phyloP scores from a whole-genome alignment of 2,329 filamentous ascomycete species.

The Scedosporium boydii region DNA sequence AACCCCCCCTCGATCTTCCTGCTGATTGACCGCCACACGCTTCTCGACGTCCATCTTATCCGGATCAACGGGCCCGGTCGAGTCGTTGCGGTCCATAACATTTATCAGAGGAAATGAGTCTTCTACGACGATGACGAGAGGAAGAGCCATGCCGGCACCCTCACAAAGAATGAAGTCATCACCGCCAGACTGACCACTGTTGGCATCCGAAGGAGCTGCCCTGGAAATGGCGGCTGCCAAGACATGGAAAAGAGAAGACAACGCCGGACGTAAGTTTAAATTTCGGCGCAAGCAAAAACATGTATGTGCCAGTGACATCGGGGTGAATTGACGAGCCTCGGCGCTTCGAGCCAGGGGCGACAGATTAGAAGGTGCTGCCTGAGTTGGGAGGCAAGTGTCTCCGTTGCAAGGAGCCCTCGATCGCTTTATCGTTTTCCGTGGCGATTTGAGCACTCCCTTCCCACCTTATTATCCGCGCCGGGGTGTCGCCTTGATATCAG shows the following conservation, averaged over 20 bases:
- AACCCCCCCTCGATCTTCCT: not conserved
- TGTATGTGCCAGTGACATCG: too few species aligned
- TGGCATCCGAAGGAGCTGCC: not conserved
- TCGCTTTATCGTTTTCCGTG: too few species aligned
- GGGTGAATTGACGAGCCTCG: too few species aligned
- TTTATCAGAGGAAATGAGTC: not conserved
- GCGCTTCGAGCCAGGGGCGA: too few species aligned
- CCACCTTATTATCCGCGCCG: too few species aligned
- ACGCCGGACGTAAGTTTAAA: not conserved
- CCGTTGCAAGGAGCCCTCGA: too few species aligned
- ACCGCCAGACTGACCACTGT: not conserved
- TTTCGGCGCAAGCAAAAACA: not conserved
- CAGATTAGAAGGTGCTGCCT: too few species aligned
- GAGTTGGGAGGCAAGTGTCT: too few species aligned
- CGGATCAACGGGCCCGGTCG: not conserved
- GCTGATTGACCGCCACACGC: not conserved
- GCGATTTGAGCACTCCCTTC: too few species aligned
- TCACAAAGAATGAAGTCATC: not conserved
- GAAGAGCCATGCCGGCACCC: not conserved
- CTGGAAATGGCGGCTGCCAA: not conserved
- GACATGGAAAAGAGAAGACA: not conserved
- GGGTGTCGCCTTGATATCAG: too few species aligned
- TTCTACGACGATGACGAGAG: not conserved
- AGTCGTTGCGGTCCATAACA: not conserved
- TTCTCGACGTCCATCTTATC: not conserved